A percentile compares a stretch with the other conserved stretches of the same genome.
Evolutionary conservation across 495 filamentous ascomycete species (phyloP).

Genomic region (Xylaria venustula): DNA sequence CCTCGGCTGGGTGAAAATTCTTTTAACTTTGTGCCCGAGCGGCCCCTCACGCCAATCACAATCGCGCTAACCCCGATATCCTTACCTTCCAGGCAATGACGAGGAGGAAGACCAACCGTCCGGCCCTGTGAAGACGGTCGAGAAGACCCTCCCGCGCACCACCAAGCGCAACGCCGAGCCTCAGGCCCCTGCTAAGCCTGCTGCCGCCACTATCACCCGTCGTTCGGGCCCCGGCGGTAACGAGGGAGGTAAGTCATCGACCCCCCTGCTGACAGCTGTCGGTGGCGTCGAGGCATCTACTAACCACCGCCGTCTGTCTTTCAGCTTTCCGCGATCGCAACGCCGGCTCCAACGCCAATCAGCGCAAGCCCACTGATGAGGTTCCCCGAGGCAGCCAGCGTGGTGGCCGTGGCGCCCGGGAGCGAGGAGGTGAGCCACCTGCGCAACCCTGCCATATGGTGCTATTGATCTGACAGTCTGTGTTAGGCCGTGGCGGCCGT

Average conservation of each 20-base stretch:
- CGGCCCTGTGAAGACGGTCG: constrained; percentile 79
- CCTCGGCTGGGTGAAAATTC: constrained; percentile 30
- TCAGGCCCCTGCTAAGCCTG: constrained; percentile 58
- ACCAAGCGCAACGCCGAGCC: constrained; percentile 88
- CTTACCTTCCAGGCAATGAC: constrained; percentile 76
- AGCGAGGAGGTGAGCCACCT: constrained; percentile 52
- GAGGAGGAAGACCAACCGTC: constrained; percentile 76
- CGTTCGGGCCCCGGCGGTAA: constrained; percentile 65
- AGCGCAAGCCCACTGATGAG: constrained; percentile 76
- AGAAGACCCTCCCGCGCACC: constrained; percentile 73
- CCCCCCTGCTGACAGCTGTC: neutral
- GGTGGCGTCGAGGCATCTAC: too few species aligned
- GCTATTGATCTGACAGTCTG: constrained; percentile 11
- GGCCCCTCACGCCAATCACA: constrained; percentile 14
- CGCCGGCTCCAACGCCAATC: constrained; percentile 79
- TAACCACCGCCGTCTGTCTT: too few species aligned
- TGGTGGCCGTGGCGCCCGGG: constrained; percentile 56
- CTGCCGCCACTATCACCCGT: constrained; percentile 45
- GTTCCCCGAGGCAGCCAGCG: constrained; percentile 50
- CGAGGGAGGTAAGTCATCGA: constrained; percentile 66
- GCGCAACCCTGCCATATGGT: constrained; percentile 15
- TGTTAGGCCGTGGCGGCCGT: constrained; percentile 44
- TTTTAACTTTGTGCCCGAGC: constrained; percentile 29
- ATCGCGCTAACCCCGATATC: constrained; percentile 20
- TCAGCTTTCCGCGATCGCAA: constrained; percentile 89